phyloP scores from a whole-genome alignment of 192 early-diverging fungal species.

The Umbelopsis sp. region DNA sequence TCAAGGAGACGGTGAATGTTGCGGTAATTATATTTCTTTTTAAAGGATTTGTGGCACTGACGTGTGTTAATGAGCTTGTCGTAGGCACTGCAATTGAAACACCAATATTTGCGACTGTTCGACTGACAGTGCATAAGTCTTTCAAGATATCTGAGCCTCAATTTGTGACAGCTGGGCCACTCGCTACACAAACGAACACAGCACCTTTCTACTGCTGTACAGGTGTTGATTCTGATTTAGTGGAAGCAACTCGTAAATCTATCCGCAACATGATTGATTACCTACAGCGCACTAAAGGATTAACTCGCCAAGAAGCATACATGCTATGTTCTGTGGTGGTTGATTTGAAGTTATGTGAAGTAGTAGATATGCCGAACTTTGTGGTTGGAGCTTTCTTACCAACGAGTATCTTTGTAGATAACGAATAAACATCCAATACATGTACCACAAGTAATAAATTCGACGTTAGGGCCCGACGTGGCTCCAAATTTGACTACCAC shows the following conservation, averaged over 20 bases:
- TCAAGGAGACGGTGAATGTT: conserved; percentile 12
- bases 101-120: not conserved
- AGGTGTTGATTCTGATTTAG: not conserved
- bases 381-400: conserved; percentile 2
- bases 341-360: not conserved
- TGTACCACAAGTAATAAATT: no score
- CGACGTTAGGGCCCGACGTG: no score
- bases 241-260: not conserved
- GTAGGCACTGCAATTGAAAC: conserved; percentile 12
- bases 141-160: not conserved
- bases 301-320: not conserved
- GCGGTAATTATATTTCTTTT: not conserved
- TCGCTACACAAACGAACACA: not conserved
- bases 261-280: conserved; percentile 4
- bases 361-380: conserved; percentile 11
- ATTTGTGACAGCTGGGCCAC: conserved; percentile 1
- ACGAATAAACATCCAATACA: not conserved
- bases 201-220: conserved; percentile 5
- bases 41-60: not conserved
- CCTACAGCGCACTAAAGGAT: not conserved
- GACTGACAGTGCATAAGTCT: not conserved
- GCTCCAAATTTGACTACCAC: no score
- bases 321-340: conserved; percentile 1
- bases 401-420: not conserved
- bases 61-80: not conserved